phyloP scores from a whole-genome alignment of 2,329 filamentous ascomycete genomes.

The Cladosporium sphaerospermum region DNA sequence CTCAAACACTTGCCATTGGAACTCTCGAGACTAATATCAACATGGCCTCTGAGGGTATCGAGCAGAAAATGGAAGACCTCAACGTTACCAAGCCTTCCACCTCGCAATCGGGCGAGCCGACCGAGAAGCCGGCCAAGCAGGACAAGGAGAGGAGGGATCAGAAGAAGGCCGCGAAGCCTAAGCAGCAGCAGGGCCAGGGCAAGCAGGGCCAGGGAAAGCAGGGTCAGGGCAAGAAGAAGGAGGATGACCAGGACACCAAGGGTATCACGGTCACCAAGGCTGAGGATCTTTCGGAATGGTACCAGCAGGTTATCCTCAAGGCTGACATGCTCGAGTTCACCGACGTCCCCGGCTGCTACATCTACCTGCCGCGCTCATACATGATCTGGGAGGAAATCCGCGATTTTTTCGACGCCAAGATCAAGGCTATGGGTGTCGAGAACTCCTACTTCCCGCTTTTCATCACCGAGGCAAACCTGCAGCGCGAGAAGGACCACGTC shows the following conservation, averaged over 20 bases:
- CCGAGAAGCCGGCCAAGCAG: conserved; percentile 28
- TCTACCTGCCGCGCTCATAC: conserved; percentile 67
- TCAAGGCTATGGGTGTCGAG: conserved; percentile 86
- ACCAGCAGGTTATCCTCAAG: conserved; percentile 95
- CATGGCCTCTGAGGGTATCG: conserved; percentile 19
- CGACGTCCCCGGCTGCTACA: conserved; percentile 95
- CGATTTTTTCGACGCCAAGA: conserved; percentile 55
- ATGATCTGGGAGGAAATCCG: conserved; percentile 64
- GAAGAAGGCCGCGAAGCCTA: conserved; percentile 25
- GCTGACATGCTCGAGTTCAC: conserved; percentile 98
- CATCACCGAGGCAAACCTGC: conserved; percentile 80
- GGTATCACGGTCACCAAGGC: conserved; percentile 83
- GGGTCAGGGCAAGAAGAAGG: conserved; percentile 35
- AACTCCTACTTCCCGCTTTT: conserved; percentile 98
- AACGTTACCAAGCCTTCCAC: conserved; percentile 17
- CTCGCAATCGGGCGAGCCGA: conserved; percentile 18
- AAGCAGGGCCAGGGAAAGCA: conserved; percentile 10
- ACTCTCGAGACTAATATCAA: conserved; percentile 5
- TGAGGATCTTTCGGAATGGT: conserved; percentile 89
- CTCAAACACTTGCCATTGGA: conserved; percentile 2
- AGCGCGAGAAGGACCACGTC: conserved; percentile 87
- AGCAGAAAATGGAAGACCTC: conserved; percentile 24
- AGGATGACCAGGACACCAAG: conserved; percentile 61
- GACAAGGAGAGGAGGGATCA: conserved; percentile 31
- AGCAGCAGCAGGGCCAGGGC: conserved; percentile 12